These are phyloP conservation scores for Sarocladium brachiariae DNA, from an alignment of 2,329 filamentous ascomycete genomes.

Conservation along the genomic window DNA sequence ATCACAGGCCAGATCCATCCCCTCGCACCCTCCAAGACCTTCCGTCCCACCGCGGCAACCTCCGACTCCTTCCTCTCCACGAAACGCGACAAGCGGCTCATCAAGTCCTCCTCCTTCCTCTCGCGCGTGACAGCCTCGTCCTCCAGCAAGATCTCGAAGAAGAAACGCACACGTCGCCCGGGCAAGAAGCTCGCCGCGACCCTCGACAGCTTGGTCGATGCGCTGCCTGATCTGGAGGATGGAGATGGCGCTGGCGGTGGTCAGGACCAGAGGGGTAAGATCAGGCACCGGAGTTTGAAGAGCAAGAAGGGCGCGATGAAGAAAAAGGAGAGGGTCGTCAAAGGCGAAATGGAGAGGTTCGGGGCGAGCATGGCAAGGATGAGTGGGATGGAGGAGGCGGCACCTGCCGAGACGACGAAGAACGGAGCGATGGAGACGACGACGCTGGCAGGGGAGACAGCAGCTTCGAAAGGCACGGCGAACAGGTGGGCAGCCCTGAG, in stretches of 20 bases:
- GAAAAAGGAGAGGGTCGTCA: conserved; percentile 73
- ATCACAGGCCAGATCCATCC: conserved; percentile 41
- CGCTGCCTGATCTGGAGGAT: conserved; percentile 57
- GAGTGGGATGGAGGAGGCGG: conserved; percentile 27
- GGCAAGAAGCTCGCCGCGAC: conserved; percentile 63
- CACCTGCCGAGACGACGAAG: conserved; percentile 11
- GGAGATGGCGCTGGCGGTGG: conserved; percentile 35
- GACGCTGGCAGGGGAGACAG: too few relatives aligned
- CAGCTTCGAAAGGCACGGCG: conserved; percentile 31
- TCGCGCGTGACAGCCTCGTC: conserved; percentile 62
- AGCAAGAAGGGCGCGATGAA: conserved; percentile 74
- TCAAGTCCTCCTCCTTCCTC: conserved; percentile 76
- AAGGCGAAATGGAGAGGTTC: conserved; percentile 76
- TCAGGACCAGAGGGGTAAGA: conserved; percentile 48
- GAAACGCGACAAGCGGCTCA: conserved; percentile 77
- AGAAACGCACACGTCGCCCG: conserved; percentile 43
- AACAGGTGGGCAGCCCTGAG: conserved; percentile 76
- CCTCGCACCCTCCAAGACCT: conserved; percentile 43
- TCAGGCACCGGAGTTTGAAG: conserved; percentile 68
- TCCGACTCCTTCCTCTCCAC: conserved; percentile 57
- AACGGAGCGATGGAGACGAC: conserved; percentile 9
- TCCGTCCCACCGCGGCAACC: conserved; percentile 43
- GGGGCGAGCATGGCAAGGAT: conserved; percentile 75
- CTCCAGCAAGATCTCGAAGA: conserved; percentile 17
- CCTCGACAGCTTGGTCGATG: conserved; percentile 70